Evolutionary conservation across 768 basidiomycete genomes (phyloP), one percentile per base, ranked within the genome.

Genomic region (Pisolithus microcarpus): DNA sequence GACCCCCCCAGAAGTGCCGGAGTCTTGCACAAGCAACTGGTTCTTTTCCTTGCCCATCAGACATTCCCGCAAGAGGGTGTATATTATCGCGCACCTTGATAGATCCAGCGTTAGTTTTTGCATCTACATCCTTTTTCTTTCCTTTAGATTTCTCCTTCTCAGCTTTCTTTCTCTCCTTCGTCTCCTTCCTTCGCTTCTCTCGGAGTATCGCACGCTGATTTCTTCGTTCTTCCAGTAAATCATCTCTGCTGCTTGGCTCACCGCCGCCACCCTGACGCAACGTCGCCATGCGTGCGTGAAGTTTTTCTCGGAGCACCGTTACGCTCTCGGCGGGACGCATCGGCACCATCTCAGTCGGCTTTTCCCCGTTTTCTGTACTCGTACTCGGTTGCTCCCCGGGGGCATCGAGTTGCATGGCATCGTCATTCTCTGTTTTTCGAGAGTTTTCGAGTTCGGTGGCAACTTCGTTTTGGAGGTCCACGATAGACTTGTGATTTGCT

Each of bases 181-280:
- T 89, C 72, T 89, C 87, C 61, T 86, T 88, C 62, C 93, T 70
- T 58, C 95, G 72, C 51, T 82, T 78, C 67, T 97, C 94, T 19
- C 93, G 76, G 75, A 96, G 75, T 31, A 84, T 81, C 0, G 85
- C 93, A 5, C 91, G 74, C 60, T 89, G 83, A 58, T 69, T 68
- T 54, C 92, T 72, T 48, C 87, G 75, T 66, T 91, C 87, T 61
- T 91, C 87, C 47, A 97, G 65, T 43, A 97, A 65, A 54, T 83
- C 90, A 61, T 97, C 93, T 62, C 79, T 82, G 61, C 84, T 84
- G 6, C 74, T 77, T 9, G 80, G 73, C 59, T 79, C 77, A 48
- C 57, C 60, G 43, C 58, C 61, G 10, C 70, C 68, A 16, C 76
- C 71, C 30, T 73, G 72, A 44, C 84, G 78, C n/a, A 91, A 71